Evolutionary conservation across 2,329 filamentous ascomycete genomes (phyloP).

Genomic region (Nemania diffusa): DNA sequence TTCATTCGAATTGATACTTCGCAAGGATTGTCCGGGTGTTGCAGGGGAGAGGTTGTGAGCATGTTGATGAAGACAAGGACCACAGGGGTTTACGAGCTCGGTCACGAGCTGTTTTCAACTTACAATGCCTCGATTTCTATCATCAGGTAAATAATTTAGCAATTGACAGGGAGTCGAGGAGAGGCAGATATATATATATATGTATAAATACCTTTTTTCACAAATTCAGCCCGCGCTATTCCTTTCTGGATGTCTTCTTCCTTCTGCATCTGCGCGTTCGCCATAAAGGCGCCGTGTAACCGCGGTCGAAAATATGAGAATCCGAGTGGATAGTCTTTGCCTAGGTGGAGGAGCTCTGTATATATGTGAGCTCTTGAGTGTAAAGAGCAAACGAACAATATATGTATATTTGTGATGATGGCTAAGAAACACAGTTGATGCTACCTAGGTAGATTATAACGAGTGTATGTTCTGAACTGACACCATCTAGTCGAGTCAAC

Average conservation of each 20-base stretch:
- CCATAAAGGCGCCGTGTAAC: slow-evolving; percentile 85
- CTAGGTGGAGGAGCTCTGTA: slow-evolving; percentile 83
- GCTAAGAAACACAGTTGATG: no score
- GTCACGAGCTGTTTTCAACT: slow-evolving; percentile 53
- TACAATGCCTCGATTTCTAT: slow-evolving; percentile 92
- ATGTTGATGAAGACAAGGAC: not conserved
- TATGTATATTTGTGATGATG: not conserved
- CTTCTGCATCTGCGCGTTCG: slow-evolving; percentile 75
- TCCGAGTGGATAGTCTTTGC: slow-evolving; percentile 86
- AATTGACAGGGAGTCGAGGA: not conserved
- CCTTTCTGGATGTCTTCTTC: slow-evolving; percentile 79
- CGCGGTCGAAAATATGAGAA: slow-evolving; percentile 82
- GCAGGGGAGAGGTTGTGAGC: not conserved
- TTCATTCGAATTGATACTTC: slow-evolving; percentile 6
- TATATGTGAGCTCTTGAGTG: slow-evolving; percentile 2
- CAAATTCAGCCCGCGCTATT: slow-evolving; percentile 83
- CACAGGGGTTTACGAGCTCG: not conserved
- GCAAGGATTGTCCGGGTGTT: not conserved
- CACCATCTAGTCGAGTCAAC: no score
- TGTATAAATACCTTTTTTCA: slow-evolving; percentile 79
- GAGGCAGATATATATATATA: not conserved
- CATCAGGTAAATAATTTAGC: slow-evolving; percentile 11
- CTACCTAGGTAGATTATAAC: no score
- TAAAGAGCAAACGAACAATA: not conserved
- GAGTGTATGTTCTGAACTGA: no score